Conservation (phyloP, 805 yeast genomes). For the Nakazawaea ambrosiae region DNA sequence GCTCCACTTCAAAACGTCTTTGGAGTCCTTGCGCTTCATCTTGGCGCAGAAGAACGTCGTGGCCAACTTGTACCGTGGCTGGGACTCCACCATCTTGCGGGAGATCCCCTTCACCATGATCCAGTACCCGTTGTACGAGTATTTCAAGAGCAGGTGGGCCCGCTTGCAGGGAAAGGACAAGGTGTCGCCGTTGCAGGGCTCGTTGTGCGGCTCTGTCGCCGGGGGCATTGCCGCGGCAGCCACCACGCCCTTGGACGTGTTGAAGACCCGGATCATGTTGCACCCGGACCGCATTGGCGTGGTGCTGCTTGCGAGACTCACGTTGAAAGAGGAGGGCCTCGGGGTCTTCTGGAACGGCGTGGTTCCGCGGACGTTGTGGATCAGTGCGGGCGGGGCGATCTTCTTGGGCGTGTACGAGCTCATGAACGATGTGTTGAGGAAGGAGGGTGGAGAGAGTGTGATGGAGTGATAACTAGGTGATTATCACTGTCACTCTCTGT, state of each 20-base stretch:
- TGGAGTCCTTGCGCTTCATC: conserved; percentile 58
- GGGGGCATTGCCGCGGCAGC: conserved; percentile 79
- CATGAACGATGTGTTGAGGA: conserved; percentile 28
- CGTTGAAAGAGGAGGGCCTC: conserved; percentile 69
- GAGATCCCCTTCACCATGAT: conserved; percentile 96
- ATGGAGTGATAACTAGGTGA: background rate
- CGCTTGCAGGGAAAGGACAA: conserved; percentile 28
- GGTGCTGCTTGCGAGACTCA: conserved; percentile 36
- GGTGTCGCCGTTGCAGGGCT: conserved; percentile 67
- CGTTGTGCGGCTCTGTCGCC: conserved; percentile 75
- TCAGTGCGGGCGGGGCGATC: conserved; percentile 96
- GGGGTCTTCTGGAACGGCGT: conserved; percentile 73
- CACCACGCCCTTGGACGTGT: conserved; percentile 75
- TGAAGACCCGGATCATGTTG: conserved; percentile 84
- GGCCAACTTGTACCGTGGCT: conserved; percentile 84
- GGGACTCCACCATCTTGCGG: conserved; percentile 85
- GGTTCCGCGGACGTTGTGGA: conserved; percentile 97
- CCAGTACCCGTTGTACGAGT: conserved; percentile 92
- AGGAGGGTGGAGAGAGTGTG: too few relatives aligned
- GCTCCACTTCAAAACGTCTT: conserved; percentile 47
- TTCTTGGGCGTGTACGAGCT: conserved; percentile 91
- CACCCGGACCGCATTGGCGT: conserved; percentile 42
- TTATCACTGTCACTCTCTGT: too few relatives aligned
- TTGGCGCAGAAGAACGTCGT: conserved; percentile 51
- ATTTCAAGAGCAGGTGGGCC: conserved; percentile 58